phyloP scores from a whole-genome alignment of 2,329 filamentous ascomycete species.

The Emmonsia crescens region DNA sequence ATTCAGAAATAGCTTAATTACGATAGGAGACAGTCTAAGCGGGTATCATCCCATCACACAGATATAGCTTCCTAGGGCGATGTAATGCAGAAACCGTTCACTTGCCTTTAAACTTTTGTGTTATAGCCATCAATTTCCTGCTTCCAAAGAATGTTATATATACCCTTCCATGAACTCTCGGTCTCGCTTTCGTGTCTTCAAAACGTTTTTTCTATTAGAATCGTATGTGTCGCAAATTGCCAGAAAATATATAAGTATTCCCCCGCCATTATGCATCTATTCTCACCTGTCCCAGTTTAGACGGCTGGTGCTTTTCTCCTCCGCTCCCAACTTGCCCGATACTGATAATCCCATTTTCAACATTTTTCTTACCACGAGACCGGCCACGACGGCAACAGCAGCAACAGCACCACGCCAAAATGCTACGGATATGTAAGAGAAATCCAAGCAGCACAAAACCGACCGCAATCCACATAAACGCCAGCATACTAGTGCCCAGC shows the following conservation, averaged over 20 bases:
- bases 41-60: background rate
- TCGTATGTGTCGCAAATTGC: background rate
- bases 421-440: conserved; percentile 53
- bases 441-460: conserved; percentile 58
- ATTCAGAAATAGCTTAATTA: background rate
- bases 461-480: conserved; percentile 78
- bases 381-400: conserved; percentile 43
- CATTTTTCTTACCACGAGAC: background rate
- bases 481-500: conserved; percentile 65
- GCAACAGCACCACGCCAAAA: conserved; percentile 49
- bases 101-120: background rate
- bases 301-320: conserved; percentile 2
- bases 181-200: background rate
- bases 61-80: background rate
- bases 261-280: background rate
- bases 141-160: background rate
- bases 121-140: background rate
- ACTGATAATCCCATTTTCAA: background rate
- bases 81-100: background rate
- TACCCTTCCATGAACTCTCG: background rate
- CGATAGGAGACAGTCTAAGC: too few species aligned
- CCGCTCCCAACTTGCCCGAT: background rate
- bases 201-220: background rate
- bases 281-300: conserved; percentile 3
- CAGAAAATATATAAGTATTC: background rate